These are phyloP conservation scores for Onygenales sp. DNA, from an alignment of 2,329 filamentous ascomycete species.

Conservation along the genomic window DNA sequence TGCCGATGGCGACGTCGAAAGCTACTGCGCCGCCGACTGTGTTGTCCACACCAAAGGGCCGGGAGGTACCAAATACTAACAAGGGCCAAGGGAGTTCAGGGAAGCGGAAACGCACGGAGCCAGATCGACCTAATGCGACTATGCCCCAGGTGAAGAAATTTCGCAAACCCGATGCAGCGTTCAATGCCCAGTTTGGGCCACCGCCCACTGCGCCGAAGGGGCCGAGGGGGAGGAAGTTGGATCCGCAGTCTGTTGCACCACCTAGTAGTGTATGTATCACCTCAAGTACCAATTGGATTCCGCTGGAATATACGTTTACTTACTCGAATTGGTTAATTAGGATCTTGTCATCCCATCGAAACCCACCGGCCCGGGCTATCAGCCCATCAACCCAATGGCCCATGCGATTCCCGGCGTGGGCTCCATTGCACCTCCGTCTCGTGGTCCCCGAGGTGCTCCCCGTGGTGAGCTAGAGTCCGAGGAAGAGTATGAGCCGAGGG, in stretches of 20 bases:
- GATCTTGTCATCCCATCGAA: conserved; percentile 32
- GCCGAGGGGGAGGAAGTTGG: conserved; percentile 12
- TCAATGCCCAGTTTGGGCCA: conserved; percentile 1
- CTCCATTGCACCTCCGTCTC: not conserved
- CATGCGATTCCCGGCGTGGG: not conserved
- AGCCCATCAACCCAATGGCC: conserved; percentile 12
- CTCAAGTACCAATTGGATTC: too few species aligned
- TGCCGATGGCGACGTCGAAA: not conserved
- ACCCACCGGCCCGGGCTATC: conserved; percentile 21
- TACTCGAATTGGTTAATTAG: conserved; percentile 12
- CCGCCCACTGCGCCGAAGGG: conserved; percentile 16
- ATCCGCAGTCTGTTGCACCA: conserved; percentile 14
- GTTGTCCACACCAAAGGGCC: not conserved
- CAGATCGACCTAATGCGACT: conserved; percentile 12
- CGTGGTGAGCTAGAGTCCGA: too few species aligned
- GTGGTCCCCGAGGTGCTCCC: not conserved
- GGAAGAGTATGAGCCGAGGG: too few species aligned
- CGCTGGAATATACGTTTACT: too few species aligned
- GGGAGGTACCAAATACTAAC: not conserved
- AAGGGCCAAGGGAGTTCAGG: not conserved
- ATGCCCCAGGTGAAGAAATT: conserved; percentile 18
- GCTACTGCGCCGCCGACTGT: too few species aligned
- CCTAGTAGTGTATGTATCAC: conserved; percentile 14
- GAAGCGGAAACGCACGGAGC: conserved; percentile 27
- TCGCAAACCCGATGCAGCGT: conserved; percentile 17